Evolutionary conservation across 2,329 filamentous ascomycete genomes (phyloP).

Genomic region (Exophiala alcalophila): DNA sequence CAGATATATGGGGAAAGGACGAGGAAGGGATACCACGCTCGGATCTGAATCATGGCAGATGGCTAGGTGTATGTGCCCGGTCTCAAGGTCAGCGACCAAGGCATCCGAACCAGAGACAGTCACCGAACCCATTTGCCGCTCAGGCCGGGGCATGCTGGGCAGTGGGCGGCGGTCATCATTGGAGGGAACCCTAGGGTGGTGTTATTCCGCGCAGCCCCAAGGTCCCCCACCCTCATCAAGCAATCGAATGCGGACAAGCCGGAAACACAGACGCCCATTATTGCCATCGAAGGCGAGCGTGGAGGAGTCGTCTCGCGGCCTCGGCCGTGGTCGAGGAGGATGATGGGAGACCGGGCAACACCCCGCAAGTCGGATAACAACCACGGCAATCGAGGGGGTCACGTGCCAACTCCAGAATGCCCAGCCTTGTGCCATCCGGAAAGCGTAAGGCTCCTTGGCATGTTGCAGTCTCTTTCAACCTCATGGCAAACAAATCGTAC

Average conservation of each 20-base stretch:
- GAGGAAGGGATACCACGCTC: slow-evolving; percentile 1
- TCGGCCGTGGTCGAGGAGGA: not conserved
- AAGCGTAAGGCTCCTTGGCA: slow-evolving; percentile 5
- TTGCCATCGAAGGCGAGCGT: too few species aligned
- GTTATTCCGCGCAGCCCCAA: too few species aligned
- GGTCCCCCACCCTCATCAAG: too few species aligned
- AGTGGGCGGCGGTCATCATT: not conserved
- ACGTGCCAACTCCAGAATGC: slow-evolving; percentile 8
- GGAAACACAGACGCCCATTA: too few species aligned
- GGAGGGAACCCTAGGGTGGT: too few species aligned
- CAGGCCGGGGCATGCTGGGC: too few species aligned
- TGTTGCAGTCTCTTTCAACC: slow-evolving; percentile 12
- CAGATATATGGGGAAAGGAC: not conserved
- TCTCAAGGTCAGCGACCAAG: slow-evolving; percentile 1
- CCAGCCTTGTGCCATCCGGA: too few species aligned
- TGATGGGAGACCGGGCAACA: slow-evolving; percentile 4
- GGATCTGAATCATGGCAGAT: slow-evolving; percentile 20
- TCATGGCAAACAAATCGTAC: too few species aligned
- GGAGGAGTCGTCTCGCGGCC: too few species aligned
- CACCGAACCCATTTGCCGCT: slow-evolving; percentile 18
- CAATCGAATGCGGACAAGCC: too few species aligned
- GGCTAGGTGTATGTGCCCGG: slow-evolving; percentile 1
- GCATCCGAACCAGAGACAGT: slow-evolving; percentile 4
- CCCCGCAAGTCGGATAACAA: slow-evolving; percentile 16
- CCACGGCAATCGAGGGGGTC: slow-evolving; percentile 15